A percentile compares a stretch with the other conserved stretches of the same genome.
These are phyloP conservation scores for Solanum medicagineum DNA, from an alignment of 257 asterid genomes.

Conservation along the genomic window DNA sequence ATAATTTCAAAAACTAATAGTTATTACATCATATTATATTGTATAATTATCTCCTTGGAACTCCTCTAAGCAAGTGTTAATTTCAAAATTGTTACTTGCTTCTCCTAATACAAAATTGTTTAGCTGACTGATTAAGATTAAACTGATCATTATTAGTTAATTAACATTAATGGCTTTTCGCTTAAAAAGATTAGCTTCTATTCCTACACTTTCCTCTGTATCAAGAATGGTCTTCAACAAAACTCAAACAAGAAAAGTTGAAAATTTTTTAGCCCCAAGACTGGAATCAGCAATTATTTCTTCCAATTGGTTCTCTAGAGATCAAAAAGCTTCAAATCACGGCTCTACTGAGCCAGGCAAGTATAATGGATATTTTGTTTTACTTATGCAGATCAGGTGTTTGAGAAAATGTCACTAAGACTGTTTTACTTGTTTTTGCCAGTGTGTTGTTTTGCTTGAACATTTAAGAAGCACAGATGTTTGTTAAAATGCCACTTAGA, in stretches of 20 bases:
- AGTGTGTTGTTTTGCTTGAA: background rate
- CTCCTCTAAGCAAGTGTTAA: background rate
- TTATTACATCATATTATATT: too few species aligned
- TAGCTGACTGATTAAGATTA: background rate
- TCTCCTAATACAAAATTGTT: background rate
- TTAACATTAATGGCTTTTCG: slow-evolving; percentile 20
- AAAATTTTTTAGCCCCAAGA: slow-evolving; percentile 1
- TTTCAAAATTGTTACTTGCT: background rate
- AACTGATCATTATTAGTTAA: background rate
- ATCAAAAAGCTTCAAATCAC: background rate
- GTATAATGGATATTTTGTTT: background rate
- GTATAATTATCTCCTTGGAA: too few species aligned
- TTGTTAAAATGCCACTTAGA: slow-evolving; percentile 25
- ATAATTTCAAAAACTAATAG: too few species aligned
- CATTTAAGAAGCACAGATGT: slow-evolving; percentile 3
- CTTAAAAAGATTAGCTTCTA: slow-evolving; percentile 9
- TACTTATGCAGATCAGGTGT: slow-evolving; percentile 6
- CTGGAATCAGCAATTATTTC: background rate
- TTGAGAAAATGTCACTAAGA: slow-evolving; percentile 39
- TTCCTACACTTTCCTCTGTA: slow-evolving; percentile 8
- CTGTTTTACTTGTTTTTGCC: background rate
- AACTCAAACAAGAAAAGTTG: background rate
- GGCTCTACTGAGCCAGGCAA: slow-evolving; percentile 14
- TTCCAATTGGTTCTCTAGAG: slow-evolving; percentile 6
- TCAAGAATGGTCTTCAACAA: background rate